These are phyloP conservation scores for Pythium biforme DNA, from an alignment of 352 stramenopile genomes.

Conservation along the genomic window DNA sequence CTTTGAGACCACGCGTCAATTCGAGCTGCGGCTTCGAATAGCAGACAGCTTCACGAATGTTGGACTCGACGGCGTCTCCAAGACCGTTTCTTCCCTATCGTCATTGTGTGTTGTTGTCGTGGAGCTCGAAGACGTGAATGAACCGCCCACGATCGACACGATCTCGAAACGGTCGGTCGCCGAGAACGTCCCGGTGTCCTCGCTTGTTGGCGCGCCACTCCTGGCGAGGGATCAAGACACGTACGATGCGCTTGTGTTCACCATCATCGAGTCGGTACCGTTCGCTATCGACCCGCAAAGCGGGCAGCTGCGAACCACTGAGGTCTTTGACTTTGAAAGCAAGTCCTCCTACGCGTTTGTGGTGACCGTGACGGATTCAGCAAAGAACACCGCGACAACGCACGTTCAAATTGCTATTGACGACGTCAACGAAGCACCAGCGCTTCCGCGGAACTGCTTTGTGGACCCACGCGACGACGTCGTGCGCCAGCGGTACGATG, in stretches of 20 bases:
- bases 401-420: slow-evolving; percentile 33
- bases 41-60: slow-evolving; percentile 23
- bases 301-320: slow-evolving; percentile 35
- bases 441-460: slow-evolving; percentile 48
- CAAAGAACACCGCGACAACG: slow-evolving; percentile 18
- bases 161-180: slow-evolving; percentile 25
- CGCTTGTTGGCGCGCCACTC: slow-evolving; percentile 22
- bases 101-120: slow-evolving; percentile 38
- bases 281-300: slow-evolving; percentile 40
- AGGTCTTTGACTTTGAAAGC: slow-evolving; percentile 35
- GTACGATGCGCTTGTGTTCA: slow-evolving; percentile 21
- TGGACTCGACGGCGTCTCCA: slow-evolving; percentile 1
- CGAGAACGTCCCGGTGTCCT: slow-evolving; percentile 35
- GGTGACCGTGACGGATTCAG: slow-evolving; percentile 19
- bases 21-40: slow-evolving; percentile 23
- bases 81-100: slow-evolving; percentile 37
- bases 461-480: slow-evolving; percentile 32
- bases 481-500: slow-evolving; percentile 35
- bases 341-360: slow-evolving; percentile 29
- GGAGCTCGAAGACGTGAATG: slow-evolving; percentile 45
- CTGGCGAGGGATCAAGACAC: slow-evolving; percentile 20
- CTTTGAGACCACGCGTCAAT: slow-evolving; percentile 21
- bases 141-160: slow-evolving; percentile 35
- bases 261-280: slow-evolving; percentile 23
- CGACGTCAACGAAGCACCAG: slow-evolving; percentile 48